Evolutionary conservation across 306 rosid species (phyloP).

Genomic region (Carpinus viminea): DNA sequence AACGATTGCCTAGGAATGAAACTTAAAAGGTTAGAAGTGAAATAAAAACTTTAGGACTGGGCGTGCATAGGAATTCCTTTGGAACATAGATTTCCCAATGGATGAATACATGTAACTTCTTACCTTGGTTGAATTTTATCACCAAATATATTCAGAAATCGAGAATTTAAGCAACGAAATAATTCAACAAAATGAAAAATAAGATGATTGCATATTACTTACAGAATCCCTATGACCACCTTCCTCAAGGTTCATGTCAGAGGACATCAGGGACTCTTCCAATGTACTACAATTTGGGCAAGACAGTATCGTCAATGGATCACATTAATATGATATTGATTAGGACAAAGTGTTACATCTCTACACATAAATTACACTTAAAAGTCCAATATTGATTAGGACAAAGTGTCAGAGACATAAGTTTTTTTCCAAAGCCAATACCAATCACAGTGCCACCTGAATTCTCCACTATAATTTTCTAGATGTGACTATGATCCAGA

Average conservation of each 20-base stretch:
- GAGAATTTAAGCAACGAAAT: background rate
- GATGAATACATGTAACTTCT: background rate
- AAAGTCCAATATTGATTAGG: too few relatives aligned
- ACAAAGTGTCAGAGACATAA: background rate
- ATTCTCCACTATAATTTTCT: background rate
- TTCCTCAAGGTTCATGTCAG: constrained; percentile 67
- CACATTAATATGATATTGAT: background rate
- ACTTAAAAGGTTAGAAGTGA: background rate
- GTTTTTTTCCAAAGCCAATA: background rate
- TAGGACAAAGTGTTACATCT: background rate
- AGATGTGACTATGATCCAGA: constrained; percentile 17
- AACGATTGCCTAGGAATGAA: background rate
- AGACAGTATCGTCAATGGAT: constrained; percentile 18
- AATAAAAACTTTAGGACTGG: background rate
- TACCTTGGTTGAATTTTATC: background rate
- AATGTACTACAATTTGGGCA: constrained; percentile 53
- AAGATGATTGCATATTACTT: constrained; percentile 38
- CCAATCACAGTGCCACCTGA: background rate
- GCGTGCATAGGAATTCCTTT: background rate
- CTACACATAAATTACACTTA: background rate
- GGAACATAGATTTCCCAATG: background rate
- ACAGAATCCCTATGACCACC: constrained; percentile 53
- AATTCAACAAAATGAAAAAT: constrained; percentile 15
- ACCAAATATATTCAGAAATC: background rate
- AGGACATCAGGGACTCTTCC: constrained; percentile 76